These are phyloP conservation scores for Fusarium continuum DNA, from an alignment of 2,329 filamentous ascomycete species.

Conservation along the genomic window DNA sequence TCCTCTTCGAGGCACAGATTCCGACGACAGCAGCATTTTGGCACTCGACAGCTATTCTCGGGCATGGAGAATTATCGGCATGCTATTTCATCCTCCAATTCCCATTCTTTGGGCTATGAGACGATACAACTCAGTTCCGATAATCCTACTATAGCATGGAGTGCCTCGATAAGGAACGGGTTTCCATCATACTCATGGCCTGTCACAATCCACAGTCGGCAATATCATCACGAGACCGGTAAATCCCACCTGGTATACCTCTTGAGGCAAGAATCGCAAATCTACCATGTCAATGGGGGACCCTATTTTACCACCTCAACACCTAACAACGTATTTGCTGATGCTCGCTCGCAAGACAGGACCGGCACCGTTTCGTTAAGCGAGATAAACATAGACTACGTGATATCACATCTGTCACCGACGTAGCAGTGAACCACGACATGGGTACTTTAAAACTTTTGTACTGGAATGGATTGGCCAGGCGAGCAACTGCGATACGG, in stretches of 20 bases:
- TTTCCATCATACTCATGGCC: conserved; percentile 6
- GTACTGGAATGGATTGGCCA: conserved; percentile 1
- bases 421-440: background rate
- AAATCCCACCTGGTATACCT: conserved; percentile 4
- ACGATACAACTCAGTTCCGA: conserved; percentile 19
- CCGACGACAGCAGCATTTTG: conserved; percentile 22
- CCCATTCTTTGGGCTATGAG: conserved; percentile 15
- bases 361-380: conserved; percentile 5
- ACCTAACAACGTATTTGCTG: conserved; percentile 1
- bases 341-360: conserved; percentile 6
- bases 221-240: background rate
- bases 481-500: background rate
- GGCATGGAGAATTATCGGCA: conserved; percentile 18
- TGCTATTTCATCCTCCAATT: conserved; percentile 24
- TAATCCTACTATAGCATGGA: conserved; percentile 10
- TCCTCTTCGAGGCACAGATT: conserved; percentile 10
- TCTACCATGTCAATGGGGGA: conserved; percentile 2
- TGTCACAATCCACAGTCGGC: conserved; percentile 34
- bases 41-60: conserved; percentile 29
- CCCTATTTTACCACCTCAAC: background rate
- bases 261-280: conserved; percentile 26
- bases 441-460: background rate
- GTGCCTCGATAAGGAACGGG: conserved; percentile 13
- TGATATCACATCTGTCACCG: background rate
- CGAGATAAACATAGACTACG: background rate